Percentiles rank a stretch among this genome's conserved stretches.
phyloP scores from a whole-genome alignment of 2,329 filamentous ascomycete genomes.

The Ceratocystis cacaofunesta region DNA sequence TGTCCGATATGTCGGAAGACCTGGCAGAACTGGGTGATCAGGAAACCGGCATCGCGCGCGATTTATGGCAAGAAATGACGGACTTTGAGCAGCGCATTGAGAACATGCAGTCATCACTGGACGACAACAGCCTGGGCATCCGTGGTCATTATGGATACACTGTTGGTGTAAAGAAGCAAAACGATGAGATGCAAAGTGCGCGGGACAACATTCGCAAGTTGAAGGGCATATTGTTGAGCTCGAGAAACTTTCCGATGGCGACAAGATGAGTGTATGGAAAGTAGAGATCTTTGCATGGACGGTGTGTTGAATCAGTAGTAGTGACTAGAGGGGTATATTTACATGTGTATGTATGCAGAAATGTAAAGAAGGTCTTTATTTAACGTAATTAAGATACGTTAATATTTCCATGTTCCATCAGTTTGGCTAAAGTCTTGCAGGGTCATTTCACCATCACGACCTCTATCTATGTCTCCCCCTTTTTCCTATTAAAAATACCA shows the following conservation, averaged over 20 bases:
- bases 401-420: background rate
- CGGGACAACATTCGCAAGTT: conserved; percentile 64
- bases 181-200: conserved; percentile 55
- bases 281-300: background rate
- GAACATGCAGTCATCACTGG: conserved; percentile 2
- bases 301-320: background rate
- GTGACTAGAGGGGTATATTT: background rate
- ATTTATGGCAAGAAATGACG: conserved; percentile 16
- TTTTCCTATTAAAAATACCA: background rate
- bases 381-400: background rate
- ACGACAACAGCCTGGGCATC: conserved; percentile 3
- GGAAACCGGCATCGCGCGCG: conserved; percentile 11
- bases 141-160: conserved; percentile 11
- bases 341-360: background rate
- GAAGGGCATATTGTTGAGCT: conserved; percentile 63
- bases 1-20: conserved; percentile 28
- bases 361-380: background rate
- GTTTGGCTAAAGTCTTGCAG: background rate
- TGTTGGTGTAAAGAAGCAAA: conserved; percentile 23
- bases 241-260: conserved; percentile 51
- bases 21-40: conserved; percentile 30
- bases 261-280: background rate
- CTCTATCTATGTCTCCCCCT: background rate
- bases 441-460: background rate
- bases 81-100: conserved; percentile 13